Conservation (phyloP, 495 filamentous ascomycete genomes). For the Aspergillus saccharolyticus region DNA sequence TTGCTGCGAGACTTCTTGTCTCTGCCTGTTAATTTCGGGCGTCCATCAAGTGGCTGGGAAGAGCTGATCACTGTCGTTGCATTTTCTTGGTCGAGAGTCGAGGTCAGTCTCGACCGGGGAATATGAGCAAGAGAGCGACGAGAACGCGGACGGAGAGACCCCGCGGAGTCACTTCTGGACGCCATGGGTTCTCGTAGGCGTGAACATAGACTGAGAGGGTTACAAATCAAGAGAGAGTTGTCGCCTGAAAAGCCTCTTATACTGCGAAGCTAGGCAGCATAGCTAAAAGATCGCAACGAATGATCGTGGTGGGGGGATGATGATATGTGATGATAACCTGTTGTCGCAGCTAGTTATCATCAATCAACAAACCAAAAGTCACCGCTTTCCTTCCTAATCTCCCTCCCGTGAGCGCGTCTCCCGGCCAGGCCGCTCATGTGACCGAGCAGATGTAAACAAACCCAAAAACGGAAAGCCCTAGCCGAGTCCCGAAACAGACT, state of each 20-base stretch:
- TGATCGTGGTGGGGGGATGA: too few relatives aligned
- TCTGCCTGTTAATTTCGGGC: conserved; percentile 35
- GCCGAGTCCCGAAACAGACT: conserved; percentile 34
- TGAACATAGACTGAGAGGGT: conserved; percentile 14
- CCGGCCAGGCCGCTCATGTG: conserved; percentile 19
- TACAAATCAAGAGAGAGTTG: not conserved
- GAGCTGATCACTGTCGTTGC: conserved; percentile 55
- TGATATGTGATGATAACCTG: too few relatives aligned
- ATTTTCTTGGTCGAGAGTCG: conserved; percentile 63
- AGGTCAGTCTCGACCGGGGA: conserved; percentile 46
- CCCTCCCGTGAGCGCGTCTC: conserved; percentile 24
- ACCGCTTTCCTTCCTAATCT: not conserved
- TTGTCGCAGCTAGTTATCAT: not conserved
- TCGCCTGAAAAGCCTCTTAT: not conserved
- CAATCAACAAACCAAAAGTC: not conserved
- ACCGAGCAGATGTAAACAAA: conserved; percentile 43
- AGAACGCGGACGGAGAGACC: conserved; percentile 47
- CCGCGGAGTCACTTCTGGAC: conserved; percentile 35
- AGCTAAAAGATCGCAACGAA: not conserved
- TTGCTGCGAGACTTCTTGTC: conserved; percentile 85
- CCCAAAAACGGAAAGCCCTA: conserved; percentile 37
- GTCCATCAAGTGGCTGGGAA: conserved; percentile 22
- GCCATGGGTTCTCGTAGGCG: conserved; percentile 25
- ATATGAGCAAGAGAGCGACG: conserved; percentile 74
- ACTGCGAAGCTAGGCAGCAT: not conserved